Evolutionary conservation across 805 yeast species (phyloP).

Genomic region (Teunomyces aglyptinius): DNA sequence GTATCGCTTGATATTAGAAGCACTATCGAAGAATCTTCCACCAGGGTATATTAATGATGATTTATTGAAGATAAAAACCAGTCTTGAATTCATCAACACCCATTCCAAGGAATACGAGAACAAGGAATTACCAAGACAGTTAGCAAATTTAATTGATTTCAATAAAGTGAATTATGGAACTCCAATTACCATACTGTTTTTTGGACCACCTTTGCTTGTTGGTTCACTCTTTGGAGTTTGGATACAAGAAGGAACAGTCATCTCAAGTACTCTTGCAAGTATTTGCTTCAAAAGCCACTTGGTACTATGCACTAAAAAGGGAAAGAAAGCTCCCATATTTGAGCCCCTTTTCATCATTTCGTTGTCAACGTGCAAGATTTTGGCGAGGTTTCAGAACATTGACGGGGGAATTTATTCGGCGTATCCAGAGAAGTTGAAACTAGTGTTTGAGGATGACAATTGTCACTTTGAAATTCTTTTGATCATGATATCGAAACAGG

Average conservation of each 20-base stretch:
- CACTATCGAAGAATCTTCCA: constrained; percentile 31
- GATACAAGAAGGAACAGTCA: constrained; percentile 21
- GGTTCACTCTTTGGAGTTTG: constrained; percentile 46
- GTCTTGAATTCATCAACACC: constrained; percentile 27
- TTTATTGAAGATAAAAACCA: constrained; percentile 14
- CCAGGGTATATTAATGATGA: constrained; percentile 12
- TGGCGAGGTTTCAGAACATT: constrained; percentile 19
- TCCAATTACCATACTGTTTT: constrained; percentile 38
- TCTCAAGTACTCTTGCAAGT: constrained; percentile 28
- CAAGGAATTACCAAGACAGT: constrained; percentile 18
- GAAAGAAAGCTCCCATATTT: constrained; percentile 18
- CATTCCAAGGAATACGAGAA: constrained; percentile 17
- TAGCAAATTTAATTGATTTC: constrained; percentile 14
- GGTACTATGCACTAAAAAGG: constrained; percentile 29
- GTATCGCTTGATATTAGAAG: constrained; percentile 50
- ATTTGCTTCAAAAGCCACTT: constrained; percentile 53
- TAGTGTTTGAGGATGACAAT: constrained; percentile 45
- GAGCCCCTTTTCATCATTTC: constrained; percentile 51
- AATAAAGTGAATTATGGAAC: constrained; percentile 6
- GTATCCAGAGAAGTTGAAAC: constrained; percentile 36
- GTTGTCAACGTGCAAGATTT: constrained; percentile 30
- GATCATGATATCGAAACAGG: constrained; percentile 29
- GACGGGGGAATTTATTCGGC: constrained; percentile 31
- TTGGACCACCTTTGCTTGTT: constrained; percentile 44
- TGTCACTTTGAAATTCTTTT: constrained; percentile 46